Evolutionary conservation across 208 protist species (phyloP), one percentile per base, ranked within the genome.

Genomic region (Blastocrithidia nonstop): DNA sequence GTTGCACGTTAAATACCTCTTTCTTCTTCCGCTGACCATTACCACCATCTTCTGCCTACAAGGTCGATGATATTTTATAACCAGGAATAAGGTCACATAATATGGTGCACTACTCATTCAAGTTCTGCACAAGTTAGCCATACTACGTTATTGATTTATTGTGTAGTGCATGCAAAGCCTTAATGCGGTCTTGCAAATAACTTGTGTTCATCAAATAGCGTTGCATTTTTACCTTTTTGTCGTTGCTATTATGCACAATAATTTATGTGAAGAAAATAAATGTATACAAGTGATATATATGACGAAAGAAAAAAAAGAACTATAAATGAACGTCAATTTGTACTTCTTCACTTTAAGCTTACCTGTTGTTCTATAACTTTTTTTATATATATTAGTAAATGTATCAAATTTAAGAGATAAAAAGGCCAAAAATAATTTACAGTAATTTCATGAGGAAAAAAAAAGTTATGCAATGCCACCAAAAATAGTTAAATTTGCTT

Each of bases 121-220:
- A 71, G 54, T 81, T 88, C 46, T 80, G 50, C 21, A 93, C 85
- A 2, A 93, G 64, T 48, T 82, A 65, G 21, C 76, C 77, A 57
- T 93, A 93, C 45, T 93, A 70, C 20, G 38, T 56, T 20, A 88
- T 65, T 1, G 73, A 78, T 37, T 67, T 61, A 32, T 86, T 89
- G 57, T 93, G 85, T 24, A 93, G 64, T 3, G 43, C 26, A 45
- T 93, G 68, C 35, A 93, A 58, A 32, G 64, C 58, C 61, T 85
- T 86, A 17, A 93, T 48, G 29, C 70, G 61, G 48, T 71, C 71
- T 61, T 89, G 79, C 28, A 93, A 55, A 53, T 90, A 93, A 50
- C 75, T 83, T 71, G 79, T 93, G 45, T 93, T 93, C 85, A 93
- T 93, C 50, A 93, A 72, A 46, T 89, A 89, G 33, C 85, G 85